These are phyloP conservation scores for Sophora flavescens DNA, from an alignment of 306 rosid genomes.

Conservation along the genomic window DNA sequence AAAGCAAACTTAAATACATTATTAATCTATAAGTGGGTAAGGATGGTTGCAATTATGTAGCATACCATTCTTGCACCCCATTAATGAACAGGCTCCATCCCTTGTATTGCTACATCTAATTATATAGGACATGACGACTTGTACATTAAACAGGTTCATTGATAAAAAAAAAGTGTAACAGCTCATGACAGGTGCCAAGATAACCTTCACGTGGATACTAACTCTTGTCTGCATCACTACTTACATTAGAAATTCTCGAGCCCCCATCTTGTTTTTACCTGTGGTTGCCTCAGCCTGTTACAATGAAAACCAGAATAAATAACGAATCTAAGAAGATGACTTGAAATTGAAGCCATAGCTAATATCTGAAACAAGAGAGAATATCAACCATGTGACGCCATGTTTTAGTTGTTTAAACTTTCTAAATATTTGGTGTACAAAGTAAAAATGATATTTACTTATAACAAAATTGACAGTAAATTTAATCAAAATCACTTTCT, in stretches of 20 bases:
- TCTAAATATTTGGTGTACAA: background rate
- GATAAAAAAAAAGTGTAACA: background rate
- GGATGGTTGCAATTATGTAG: background rate
- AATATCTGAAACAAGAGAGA: background rate
- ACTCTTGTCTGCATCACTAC: constrained; percentile 14
- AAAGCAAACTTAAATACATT: background rate
- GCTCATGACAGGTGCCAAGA: constrained; percentile 3
- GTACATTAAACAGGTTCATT: background rate
- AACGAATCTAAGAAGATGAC: constrained; percentile 3
- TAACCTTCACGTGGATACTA: constrained; percentile 13
- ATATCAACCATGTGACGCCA: background rate
- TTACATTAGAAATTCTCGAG: constrained; percentile 24
- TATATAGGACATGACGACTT: background rate
- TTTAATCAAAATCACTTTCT: constrained; percentile 2
- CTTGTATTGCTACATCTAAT: constrained; percentile 16
- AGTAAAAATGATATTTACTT: background rate
- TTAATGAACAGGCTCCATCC: constrained; percentile 5
- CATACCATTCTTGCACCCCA: constrained; percentile 3
- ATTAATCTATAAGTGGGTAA: background rate
- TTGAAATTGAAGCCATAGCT: background rate
- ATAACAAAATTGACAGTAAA: background rate
- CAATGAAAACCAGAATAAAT: constrained; percentile 41
- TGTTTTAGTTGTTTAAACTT: background rate
- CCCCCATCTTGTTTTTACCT: constrained; percentile 54
- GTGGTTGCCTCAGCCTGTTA: constrained; percentile 56